Conservation (phyloP, 1,139 yeast species). For the Debaryomyces coudertii region DNA sequence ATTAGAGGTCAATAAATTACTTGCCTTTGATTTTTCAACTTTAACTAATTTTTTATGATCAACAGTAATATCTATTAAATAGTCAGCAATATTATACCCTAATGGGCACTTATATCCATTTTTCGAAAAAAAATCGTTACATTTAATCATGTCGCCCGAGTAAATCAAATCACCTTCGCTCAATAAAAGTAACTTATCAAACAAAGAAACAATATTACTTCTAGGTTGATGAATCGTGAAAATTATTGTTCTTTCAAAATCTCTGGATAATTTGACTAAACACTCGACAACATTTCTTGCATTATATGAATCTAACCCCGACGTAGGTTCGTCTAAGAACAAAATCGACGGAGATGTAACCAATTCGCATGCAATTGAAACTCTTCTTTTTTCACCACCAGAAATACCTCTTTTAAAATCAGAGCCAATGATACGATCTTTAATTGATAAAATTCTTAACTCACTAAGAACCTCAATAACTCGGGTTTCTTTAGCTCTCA, state of each 20-base stretch:
- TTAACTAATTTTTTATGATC: constrained; percentile 46
- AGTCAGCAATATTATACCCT: constrained; percentile 94
- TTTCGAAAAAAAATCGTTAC: constrained; percentile 71
- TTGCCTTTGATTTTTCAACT: constrained; percentile 16
- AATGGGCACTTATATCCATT: constrained; percentile 83
- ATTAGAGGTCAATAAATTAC: constrained; percentile 26
- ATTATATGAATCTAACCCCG: constrained; percentile 92
- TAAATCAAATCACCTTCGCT: constrained; percentile 86
- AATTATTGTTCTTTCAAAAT: constrained; percentile 82
- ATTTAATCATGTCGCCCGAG: constrained; percentile 77
- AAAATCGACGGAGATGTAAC: constrained; percentile 84
- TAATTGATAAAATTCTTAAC: constrained; percentile 77
- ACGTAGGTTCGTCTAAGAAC: constrained; percentile 88
- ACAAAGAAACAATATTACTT: constrained; percentile 88
- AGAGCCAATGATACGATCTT: constrained; percentile 85
- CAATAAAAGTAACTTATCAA: constrained; percentile 77
- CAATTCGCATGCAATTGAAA: constrained; percentile 86
- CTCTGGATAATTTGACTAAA: constrained; percentile 75
- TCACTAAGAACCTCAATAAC: constrained; percentile 86
- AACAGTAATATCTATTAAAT: constrained; percentile 85
- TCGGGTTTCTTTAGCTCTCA: constrained; percentile 70
- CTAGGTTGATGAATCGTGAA: constrained; percentile 98
- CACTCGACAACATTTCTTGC: constrained; percentile 91
- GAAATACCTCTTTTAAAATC: constrained; percentile 91
- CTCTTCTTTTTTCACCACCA: constrained; percentile 91